Percentiles rank a stretch among this genome's conserved stretches.
Evolutionary conservation across 352 stramenopile species (phyloP).

Genomic region (Pythium sukuiense): DNA sequence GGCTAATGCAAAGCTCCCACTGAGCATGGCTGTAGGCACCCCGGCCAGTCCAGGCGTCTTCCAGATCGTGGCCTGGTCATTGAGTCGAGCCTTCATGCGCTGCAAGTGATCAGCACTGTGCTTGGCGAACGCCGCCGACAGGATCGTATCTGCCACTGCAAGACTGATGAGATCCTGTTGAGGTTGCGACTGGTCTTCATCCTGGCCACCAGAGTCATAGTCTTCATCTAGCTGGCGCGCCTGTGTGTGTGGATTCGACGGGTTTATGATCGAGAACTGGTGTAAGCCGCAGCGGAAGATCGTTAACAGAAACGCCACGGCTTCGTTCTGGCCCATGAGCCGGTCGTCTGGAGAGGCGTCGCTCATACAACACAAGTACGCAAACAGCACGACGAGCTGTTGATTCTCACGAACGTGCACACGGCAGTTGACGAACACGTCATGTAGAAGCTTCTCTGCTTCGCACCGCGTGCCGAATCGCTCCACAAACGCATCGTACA

Average conservation of each 20-base stretch:
- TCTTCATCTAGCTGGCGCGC: background rate
- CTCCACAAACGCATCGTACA: constrained; percentile 77
- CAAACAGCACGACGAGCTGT: constrained; percentile 57
- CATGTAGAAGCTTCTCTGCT: constrained; percentile 79
- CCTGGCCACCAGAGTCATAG: background rate
- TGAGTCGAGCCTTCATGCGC: constrained; percentile 36
- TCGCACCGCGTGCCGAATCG: constrained; percentile 71
- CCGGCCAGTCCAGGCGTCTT: constrained; percentile 12
- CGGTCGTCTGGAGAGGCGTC: constrained; percentile 56
- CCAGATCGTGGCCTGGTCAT: constrained; percentile 35
- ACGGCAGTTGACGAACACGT: constrained; percentile 81
- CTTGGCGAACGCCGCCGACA: constrained; percentile 51
- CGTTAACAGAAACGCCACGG: constrained; percentile 54
- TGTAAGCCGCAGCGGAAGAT: constrained; percentile 67
- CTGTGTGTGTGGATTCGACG: background rate
- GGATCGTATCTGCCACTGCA: constrained; percentile 40
- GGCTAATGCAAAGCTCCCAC: constrained; percentile 8
- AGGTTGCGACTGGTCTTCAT: background rate
- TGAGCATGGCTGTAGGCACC: constrained; percentile 14
- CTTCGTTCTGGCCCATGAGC: constrained; percentile 69
- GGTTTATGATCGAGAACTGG: constrained; percentile 50
- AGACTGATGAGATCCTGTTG: constrained; percentile 42
- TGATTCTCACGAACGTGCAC: constrained; percentile 37
- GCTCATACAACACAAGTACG: constrained; percentile 70
- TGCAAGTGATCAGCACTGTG: constrained; percentile 50